Evolutionary conservation across 1,284 basidiomycete species (phyloP), one percentile per base, ranked within the genome.

Genomic region (Boletus sp.): DNA sequence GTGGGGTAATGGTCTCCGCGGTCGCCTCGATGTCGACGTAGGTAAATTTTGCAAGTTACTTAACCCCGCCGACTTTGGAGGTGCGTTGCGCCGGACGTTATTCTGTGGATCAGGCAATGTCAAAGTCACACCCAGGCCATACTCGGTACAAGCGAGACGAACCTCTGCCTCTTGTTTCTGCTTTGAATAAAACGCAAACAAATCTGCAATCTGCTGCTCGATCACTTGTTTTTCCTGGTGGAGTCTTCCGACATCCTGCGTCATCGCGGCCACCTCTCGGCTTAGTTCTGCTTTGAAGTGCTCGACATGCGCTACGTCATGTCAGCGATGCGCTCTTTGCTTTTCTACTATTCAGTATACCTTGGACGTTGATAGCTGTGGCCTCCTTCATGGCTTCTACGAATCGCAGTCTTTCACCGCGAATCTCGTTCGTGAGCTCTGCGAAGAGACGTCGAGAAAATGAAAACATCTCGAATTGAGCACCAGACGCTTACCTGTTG

Each of bases 371-470:
- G 60, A 92, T 87, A 1, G 81, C 80, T 0, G 91, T 93, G 1
- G 90, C 91, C 56, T 91, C 84, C 61, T 88, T 88, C 90, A 93
- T 94, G 14, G 90, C 88, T 57, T 94, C 91, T 9, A 93, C 85
- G 60, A 94, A 93, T 5, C 87, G 74, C 46, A 93, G 67, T 36
- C 89, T 73, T 68, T 93, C 89, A 6, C 89, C 89, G 44, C 84
- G 81, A 48, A 93, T 91, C 58, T 92, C 90, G 44, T 79, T 76
- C 2, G 83, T 82, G 8, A 93, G 74, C 61, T 91, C 90, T 88
- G 8, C 30, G 22, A 14, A n/a, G 34, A 19, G n/a, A n/a, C 2
- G 9, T 45, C 8, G 14, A 30, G 8, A 36, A 5, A 42, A 32
- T 26, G 38, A 51, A 27, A 41, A 26, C 13, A 8, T 38, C 13